Conservation (phyloP, 2,329 filamentous ascomycete genomes). For the Zasmidium citrigriseum region DNA sequence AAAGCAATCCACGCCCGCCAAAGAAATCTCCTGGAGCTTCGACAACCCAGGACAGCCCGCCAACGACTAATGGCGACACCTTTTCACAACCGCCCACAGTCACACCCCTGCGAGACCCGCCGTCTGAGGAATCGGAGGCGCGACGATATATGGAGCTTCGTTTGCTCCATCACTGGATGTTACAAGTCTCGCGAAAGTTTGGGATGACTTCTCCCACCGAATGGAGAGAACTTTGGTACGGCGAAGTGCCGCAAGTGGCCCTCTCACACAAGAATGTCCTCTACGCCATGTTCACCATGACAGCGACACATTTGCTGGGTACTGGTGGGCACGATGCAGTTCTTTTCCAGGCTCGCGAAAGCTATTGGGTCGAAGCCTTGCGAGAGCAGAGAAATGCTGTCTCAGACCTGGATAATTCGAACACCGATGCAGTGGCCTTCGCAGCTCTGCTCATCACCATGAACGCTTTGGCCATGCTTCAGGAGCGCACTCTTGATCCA, state of each 20-base stretch:
- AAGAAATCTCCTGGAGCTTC: constrained; percentile 17
- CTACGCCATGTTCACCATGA: constrained; percentile 28
- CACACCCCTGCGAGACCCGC: constrained; percentile 10
- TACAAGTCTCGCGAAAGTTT: constrained; percentile 24
- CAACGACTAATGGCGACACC: constrained; percentile 10
- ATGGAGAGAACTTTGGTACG: constrained; percentile 29
- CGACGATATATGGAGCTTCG: constrained; percentile 25
- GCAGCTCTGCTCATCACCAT: constrained; percentile 31
- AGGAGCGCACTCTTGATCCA: constrained; percentile 28
- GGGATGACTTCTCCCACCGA: constrained; percentile 26
- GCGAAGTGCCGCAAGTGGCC: constrained; percentile 26
- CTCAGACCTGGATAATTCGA: constrained; percentile 23
- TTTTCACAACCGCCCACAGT: constrained; percentile 1
- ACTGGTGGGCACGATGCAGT: constrained; percentile 18
- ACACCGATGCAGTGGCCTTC: constrained; percentile 34
- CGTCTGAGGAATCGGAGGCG: constrained; percentile 21
- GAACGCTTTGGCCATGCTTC: constrained; percentile 32
- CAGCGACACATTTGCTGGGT: constrained; percentile 24
- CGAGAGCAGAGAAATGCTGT: constrained; percentile 32
- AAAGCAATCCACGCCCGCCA: constrained; percentile 5
- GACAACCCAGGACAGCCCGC: constrained; percentile 19
- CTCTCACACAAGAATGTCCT: constrained; percentile 26
- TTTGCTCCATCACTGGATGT: constrained; percentile 28
- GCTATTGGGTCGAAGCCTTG: constrained; percentile 30
- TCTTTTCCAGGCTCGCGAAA: constrained; percentile 23